Base-by-base conservation (phyloP, 805 yeast genomes). In the Cyberlindnera xishuangbannaensis region DNA sequence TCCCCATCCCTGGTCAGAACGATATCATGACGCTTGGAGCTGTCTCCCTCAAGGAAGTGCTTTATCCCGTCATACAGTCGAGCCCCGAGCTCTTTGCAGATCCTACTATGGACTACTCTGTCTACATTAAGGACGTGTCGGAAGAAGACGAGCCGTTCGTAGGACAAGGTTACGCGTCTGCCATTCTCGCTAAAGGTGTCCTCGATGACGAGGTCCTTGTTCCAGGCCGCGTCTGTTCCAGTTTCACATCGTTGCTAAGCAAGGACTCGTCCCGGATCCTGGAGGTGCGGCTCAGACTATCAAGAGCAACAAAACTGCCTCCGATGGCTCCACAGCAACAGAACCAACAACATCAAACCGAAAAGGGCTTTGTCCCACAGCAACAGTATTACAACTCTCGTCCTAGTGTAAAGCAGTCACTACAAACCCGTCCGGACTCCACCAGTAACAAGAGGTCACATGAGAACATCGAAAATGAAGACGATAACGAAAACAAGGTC, bases 171-270 rank as follows among this genome's bases (percentile, higher is more conserved):
- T 43, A 65, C 18, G 58, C 59, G 12, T 62, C 69, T 4, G 57
- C 53, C 25, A 33, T 65, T 2, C 30, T 52, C 5, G 60, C 22
- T 22, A 24, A 19, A 12, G 32, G 30, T 12, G 37, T 40, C 3
- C 15, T 37, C 12, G 40, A 43, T 13, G 55, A 48, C 14, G 50
- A 50, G n/a, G 30, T 67, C 5, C 64, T 78, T 5, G 73, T 80
- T 10, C 65, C 69, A 4, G 72, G 72, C 4, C 46, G 80, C 35
- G 76, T 77, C 22, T 75, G 81, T 44, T 73, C 73, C 35, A 76
- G 70, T 47, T 62, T 77, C 33, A 64, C 75, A 18, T 68, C 71
- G 30, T 53, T 73, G 46, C 60, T 48, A 39, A 43, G 53, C 58
- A 45, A 37, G 47, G 54, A 44, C 25, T 56, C 70, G 10, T 55